Evolutionary conservation across 768 basidiomycete species (phyloP).

Genomic region (Steccherinum ochraceum): DNA sequence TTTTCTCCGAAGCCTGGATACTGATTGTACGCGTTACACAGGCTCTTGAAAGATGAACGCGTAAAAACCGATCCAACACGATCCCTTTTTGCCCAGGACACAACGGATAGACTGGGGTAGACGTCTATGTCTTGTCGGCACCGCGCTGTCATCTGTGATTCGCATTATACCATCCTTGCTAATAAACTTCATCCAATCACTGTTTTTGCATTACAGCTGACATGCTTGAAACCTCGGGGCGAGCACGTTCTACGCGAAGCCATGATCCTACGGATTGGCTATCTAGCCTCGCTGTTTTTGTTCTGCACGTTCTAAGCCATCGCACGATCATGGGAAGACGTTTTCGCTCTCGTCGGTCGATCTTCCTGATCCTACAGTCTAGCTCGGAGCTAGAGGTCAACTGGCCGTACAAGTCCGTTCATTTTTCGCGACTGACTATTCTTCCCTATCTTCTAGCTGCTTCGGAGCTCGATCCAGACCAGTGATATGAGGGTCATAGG

Average conservation of each 20-base stretch:
- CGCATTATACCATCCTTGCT: neutral
- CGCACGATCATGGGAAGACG: neutral
- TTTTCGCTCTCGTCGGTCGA: neutral
- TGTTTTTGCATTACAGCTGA: no score
- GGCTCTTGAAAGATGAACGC: conserved; percentile 89
- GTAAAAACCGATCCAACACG: conserved; percentile 44
- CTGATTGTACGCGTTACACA: conserved; percentile 24
- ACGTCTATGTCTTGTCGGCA: neutral
- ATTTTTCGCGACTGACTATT: neutral
- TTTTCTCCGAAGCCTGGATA: conserved; percentile 2
- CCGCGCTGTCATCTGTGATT: neutral
- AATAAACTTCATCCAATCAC: neutral
- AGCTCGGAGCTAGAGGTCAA: neutral
- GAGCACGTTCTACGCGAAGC: no score
- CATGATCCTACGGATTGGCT: no score
- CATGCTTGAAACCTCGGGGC: no score
- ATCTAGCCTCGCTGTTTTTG: neutral
- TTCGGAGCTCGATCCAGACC: neutral
- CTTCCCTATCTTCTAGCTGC: neutral
- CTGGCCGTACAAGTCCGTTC: neutral
- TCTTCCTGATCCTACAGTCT: neutral
- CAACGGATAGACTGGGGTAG: conserved; percentile 37
- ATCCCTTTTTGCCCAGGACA: conserved; percentile 44
- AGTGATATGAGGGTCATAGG: neutral
- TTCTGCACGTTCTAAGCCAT: neutral